A percentile compares a stretch with the other conserved stretches of the same genome.
These are phyloP conservation scores for Blastomyces percursus DNA, from an alignment of 2,329 filamentous ascomycete genomes.

Conservation along the genomic window DNA sequence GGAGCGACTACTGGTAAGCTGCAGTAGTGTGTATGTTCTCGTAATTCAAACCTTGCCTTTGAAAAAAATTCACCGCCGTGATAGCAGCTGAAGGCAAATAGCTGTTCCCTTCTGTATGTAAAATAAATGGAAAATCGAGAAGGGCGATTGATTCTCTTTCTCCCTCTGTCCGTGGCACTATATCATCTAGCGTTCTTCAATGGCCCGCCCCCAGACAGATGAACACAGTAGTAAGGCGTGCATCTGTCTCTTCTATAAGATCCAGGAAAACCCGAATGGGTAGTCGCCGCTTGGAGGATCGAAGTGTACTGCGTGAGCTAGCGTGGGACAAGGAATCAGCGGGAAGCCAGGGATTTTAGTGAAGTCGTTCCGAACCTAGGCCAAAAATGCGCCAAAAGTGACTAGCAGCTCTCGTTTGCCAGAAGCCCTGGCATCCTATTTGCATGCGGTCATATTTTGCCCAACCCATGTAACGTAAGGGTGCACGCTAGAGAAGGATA, in stretches of 20 bases:
- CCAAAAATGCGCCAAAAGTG: not conserved
- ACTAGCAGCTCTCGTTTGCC: not conserved
- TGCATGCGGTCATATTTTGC: not conserved
- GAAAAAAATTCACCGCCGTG: not conserved
- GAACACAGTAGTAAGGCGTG: not conserved
- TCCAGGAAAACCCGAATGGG: not conserved
- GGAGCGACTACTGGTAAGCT: not conserved
- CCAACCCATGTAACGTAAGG: conserved; percentile 1
- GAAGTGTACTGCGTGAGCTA: conserved; percentile 4
- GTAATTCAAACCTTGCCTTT: not conserved
- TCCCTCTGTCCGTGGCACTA: too few relatives aligned
- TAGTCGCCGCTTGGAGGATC: not conserved
- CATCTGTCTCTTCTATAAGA: not conserved
- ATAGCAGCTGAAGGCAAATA: not conserved
- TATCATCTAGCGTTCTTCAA: not conserved
- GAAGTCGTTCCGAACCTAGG: not conserved
- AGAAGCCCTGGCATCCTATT: not conserved
- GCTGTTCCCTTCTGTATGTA: not conserved
- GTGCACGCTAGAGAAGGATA: not conserved
- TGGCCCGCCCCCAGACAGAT: not conserved
- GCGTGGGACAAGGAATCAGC: conserved; percentile 17
- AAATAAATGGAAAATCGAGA: not conserved
- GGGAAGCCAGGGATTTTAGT: conserved; percentile 15
- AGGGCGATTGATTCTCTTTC: not conserved
- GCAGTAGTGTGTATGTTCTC: not conserved